phyloP scores from a whole-genome alignment of 2,329 filamentous ascomycete species.

The Sphaerulina vaccinii region DNA sequence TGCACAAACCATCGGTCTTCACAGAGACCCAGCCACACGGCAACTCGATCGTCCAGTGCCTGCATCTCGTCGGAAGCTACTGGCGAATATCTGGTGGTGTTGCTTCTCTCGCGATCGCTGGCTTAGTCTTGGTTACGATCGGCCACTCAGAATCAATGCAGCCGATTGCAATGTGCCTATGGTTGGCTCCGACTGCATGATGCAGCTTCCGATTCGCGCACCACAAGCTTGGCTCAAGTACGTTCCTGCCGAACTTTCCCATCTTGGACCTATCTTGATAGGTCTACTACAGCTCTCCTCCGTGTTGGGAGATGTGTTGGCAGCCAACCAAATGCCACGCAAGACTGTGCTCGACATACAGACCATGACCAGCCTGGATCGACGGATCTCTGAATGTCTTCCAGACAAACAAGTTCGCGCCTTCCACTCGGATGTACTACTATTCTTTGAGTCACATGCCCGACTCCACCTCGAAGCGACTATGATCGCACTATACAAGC shows the following conservation, averaged over 20 bases:
- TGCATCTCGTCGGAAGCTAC: slow-evolving; percentile 5
- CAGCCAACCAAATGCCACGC: slow-evolving; percentile 10
- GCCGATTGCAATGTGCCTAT: slow-evolving; percentile 19
- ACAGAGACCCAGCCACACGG: slow-evolving; percentile 13
- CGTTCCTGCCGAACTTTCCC: slow-evolving; percentile 10
- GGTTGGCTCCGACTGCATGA: slow-evolving; percentile 12
- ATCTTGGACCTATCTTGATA: slow-evolving; percentile 15
- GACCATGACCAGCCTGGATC: slow-evolving; percentile 10
- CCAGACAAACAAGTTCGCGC: slow-evolving; percentile 9
- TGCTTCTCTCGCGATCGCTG: slow-evolving; percentile 21
- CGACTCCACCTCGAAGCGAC: slow-evolving; percentile 10
- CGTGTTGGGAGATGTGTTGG: slow-evolving; percentile 12
- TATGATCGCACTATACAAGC: slow-evolving; percentile 14
- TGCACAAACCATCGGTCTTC: slow-evolving; percentile 18
- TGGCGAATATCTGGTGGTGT: slow-evolving; percentile 20
- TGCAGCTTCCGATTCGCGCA: slow-evolving; percentile 14
- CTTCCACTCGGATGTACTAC: slow-evolving; percentile 6
- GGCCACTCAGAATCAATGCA: slow-evolving; percentile 17
- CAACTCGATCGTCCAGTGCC: slow-evolving; percentile 1
- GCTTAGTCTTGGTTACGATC: slow-evolving; percentile 17
- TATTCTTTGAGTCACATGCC: slow-evolving; percentile 12
- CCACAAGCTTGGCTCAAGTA: slow-evolving; percentile 9
- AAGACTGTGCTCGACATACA: slow-evolving; percentile 5
- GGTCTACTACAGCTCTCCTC: slow-evolving; percentile 15
- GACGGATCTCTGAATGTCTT: slow-evolving; percentile 8